Evolutionary conservation across 176 grass and related monocot genomes (phyloP), one percentile per base, ranked within the genome.

Genomic region (Aechmea fasciata): DNA sequence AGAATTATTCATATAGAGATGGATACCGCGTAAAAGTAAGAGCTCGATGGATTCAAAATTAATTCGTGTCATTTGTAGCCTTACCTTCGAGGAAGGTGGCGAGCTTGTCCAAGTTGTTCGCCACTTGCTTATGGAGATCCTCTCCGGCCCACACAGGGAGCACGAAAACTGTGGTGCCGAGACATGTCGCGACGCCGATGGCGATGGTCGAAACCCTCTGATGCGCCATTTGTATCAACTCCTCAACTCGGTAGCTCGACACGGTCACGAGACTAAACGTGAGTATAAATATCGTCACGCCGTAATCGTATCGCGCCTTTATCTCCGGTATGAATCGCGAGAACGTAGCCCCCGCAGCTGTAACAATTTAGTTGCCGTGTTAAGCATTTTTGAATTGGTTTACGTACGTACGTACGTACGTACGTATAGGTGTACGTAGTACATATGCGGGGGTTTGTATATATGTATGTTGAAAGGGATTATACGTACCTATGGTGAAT

Each of bases 191-290:
- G 17, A 97, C 93, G 20, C 93, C 93, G 49, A 92, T 64, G 83
- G 57, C 79, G 66, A 97, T 73, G 52, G 93, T 97, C 64, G 86
- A 81, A 68, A 87, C 64, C 13, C 89, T 78, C 86, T 87, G 89
- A 77, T 92, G 93, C 1, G 89, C 93, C n/a, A 97, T 55, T 29
- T 72, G 82, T 28, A 92, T 65, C 62, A 97, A 71, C 53, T 92
- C 86, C 15, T 92, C 84, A 0, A 90, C 89, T 24, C 93, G 81
- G 80, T 90, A 97, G 85, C 93, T 97, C 3, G 93, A 97, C 41
- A 97, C 86, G 2, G 93, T 79, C 74, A 97, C 93, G 12, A 97
- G 79, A 83, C 93, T 90, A 82, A 97, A 97, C 57, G 93, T 92
- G 1, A 97, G 82, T 67, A 97, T 97, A 73, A 97, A 97, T 74